Conservation (phyloP, 106 monocot genomes). For the Narthecium ossifragum region DNA sequence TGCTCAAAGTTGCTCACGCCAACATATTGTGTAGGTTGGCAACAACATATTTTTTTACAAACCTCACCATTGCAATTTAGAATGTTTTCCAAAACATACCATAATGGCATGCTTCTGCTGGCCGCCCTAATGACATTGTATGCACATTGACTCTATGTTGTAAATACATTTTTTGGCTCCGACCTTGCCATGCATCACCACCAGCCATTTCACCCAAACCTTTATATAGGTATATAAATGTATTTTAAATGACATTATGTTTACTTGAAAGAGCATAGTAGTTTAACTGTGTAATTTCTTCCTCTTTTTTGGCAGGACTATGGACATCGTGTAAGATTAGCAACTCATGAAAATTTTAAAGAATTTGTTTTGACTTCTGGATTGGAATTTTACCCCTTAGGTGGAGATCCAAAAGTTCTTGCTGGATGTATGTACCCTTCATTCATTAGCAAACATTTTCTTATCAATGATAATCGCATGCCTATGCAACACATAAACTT, state of each 20-base stretch:
- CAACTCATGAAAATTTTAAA: constrained; percentile 95
- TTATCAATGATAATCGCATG: background rate
- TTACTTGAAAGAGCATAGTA: background rate
- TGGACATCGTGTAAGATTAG: constrained; percentile 92
- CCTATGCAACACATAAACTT: background rate
- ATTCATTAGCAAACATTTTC: background rate
- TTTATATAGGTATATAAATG: no score
- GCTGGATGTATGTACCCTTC: constrained; percentile 69
- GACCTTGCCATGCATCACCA: no score
- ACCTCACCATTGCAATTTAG: no score
- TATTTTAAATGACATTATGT: background rate
- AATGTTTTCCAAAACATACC: no score
- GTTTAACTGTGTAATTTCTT: background rate
- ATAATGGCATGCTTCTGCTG: no score
- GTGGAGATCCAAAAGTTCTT: constrained; percentile 89
- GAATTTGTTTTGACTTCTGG: constrained; percentile 93
- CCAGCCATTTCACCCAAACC: no score
- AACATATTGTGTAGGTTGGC: no score
- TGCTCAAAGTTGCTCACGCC: no score
- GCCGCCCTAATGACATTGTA: background rate
- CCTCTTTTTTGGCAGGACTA: constrained; percentile 68
- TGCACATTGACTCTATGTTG: background rate
- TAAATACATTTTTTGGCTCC: no score
- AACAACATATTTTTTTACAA: no score
- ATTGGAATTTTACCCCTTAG: constrained; percentile 91